Evolutionary conservation across 2,329 filamentous ascomycete species (phyloP).

Genomic region (Xylariaceae sp.): DNA sequence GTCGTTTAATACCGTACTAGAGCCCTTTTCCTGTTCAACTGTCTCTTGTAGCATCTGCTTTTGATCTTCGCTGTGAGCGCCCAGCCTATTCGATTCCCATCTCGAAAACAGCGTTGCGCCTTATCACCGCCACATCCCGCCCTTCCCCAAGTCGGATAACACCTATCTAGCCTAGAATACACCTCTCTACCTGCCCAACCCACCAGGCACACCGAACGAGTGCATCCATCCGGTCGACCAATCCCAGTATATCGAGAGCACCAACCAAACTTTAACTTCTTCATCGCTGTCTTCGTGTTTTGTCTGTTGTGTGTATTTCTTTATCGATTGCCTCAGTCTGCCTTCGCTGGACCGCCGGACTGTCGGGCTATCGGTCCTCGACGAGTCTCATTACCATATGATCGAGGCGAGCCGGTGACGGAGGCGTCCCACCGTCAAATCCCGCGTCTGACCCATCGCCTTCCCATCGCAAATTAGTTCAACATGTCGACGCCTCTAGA

Average conservation of each 20-base stretch:
- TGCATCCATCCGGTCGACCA: background rate
- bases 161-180: too few relatives aligned
- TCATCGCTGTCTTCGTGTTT: background rate
- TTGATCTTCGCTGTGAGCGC: background rate
- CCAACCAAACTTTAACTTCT: background rate
- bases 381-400: conserved; percentile 25
- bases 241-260: conserved; percentile 2
- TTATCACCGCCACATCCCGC: conserved; percentile 12
- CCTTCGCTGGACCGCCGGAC: too few relatives aligned
- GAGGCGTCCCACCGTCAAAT: conserved; percentile 21
- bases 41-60: background rate
- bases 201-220: background rate
- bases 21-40: background rate
- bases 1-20: background rate
- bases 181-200: background rate
- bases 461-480: conserved; percentile 9
- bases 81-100: background rate
- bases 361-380: conserved; percentile 25
- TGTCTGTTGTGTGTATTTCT: background rate
- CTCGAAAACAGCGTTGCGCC: background rate
- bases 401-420: conserved; percentile 26
- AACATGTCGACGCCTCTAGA: conserved; percentile 38
- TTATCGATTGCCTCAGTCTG: too few relatives aligned
- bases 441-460: conserved; percentile 3
- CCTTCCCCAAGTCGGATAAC: background rate